A percentile compares a stretch with the other conserved stretches of the same genome.
Conservation (phyloP, 192 early-diverging fungal genomes). For the Ambispora gerdemannii region DNA sequence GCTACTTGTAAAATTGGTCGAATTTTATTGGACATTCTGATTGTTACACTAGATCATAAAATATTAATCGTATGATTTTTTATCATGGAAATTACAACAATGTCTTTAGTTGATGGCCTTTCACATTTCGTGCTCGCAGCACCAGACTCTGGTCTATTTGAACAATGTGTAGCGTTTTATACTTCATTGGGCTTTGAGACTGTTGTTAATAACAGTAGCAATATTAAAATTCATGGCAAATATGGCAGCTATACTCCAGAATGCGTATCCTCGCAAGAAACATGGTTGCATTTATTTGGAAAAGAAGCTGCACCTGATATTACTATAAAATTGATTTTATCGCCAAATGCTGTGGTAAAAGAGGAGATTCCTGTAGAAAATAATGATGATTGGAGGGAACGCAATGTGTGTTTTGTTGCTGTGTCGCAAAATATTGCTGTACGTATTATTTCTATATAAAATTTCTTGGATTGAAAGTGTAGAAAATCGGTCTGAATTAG, state of each 20-base stretch:
- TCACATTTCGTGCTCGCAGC: conserved; percentile 1
- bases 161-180: conserved; percentile 1
- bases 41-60: no score
- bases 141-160: neutral
- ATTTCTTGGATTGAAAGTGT: neutral
- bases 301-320: neutral
- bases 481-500: neutral
- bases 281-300: conserved; percentile 5
- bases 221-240: neutral
- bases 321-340: conserved; percentile 10
- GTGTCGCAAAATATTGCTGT: conserved; percentile 10
- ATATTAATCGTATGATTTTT: no score
- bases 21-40: no score
- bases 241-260: neutral
- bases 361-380: neutral
- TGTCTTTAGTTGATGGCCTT: conserved; percentile 17
- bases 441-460: neutral
- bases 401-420: neutral
- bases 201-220: neutral
- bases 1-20: no score
- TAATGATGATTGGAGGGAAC: conserved; percentile 16
- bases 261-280: neutral
- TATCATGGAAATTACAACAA: neutral
- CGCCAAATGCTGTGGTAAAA: neutral
- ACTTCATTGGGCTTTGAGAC: conserved; percentile 1